These are phyloP conservation scores for Erythrobasidium hasegawianum DNA, from an alignment of 1,284 basidiomycete species.

Conservation along the genomic window DNA sequence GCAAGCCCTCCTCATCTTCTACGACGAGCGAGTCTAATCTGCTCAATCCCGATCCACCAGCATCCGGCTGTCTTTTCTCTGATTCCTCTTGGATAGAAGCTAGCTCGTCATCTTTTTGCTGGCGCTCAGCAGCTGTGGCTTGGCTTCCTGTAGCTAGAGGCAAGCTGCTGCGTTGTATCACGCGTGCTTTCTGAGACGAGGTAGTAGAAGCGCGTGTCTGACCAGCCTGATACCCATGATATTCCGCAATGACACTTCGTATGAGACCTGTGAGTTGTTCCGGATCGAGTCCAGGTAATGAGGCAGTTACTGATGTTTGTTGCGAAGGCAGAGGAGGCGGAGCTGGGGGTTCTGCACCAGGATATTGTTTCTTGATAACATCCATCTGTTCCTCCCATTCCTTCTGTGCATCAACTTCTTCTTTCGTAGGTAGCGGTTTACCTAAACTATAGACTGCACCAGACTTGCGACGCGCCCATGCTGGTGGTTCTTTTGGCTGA, in stretches of 20 bases:
- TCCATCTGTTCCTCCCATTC: conserved; percentile 27
- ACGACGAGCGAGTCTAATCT: conserved; percentile 21
- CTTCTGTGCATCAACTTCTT: conserved; percentile 30
- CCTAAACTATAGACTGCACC: conserved; percentile 16
- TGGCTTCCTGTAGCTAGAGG: not conserved
- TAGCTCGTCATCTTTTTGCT: not conserved
- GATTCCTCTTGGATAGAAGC: not conserved
- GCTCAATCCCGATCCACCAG: not conserved
- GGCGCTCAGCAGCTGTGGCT: not conserved
- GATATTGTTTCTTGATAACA: conserved; percentile 14
- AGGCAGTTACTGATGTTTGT: not conserved
- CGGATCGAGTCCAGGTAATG: conserved; percentile 4
- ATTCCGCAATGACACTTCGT: conserved; percentile 19
- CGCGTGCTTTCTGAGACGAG: not conserved
- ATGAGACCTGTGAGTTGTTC: conserved; percentile 14
- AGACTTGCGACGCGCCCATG: conserved; percentile 10
- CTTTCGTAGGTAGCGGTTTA: conserved; percentile 27
- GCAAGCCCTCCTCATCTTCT: conserved; percentile 26
- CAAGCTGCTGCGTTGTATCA: not conserved
- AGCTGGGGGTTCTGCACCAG: conserved; percentile 19
- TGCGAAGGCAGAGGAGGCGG: conserved; percentile 20
- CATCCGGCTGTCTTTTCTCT: not conserved
- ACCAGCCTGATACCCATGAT: conserved; percentile 8
- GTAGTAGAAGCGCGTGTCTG: not conserved
- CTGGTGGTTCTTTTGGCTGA: conserved; percentile 2